Conservation (phyloP, 495 filamentous ascomycete genomes). For the Parachaetomium inaequale region DNA sequence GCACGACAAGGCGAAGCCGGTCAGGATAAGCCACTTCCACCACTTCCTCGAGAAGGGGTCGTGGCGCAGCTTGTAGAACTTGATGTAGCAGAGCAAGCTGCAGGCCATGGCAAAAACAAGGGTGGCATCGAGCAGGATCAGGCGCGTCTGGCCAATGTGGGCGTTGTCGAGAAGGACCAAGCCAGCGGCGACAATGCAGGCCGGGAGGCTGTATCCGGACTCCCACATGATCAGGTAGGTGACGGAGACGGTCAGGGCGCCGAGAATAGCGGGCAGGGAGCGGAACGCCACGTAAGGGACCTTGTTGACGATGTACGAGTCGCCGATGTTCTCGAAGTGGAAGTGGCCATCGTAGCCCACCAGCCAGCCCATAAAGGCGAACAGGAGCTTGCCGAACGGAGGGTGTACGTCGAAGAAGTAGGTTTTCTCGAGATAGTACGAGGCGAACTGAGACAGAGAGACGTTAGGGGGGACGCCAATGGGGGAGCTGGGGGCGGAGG, state of each 20-base stretch:
- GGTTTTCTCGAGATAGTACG: constrained; percentile 93
- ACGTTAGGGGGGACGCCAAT: constrained; percentile 12
- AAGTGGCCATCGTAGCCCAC: constrained; percentile 94
- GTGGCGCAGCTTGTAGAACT: constrained; percentile 95
- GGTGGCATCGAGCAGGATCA: constrained; percentile 93
- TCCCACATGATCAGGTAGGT: constrained; percentile 99
- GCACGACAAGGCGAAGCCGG: constrained; percentile 88
- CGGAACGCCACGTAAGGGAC: constrained; percentile 96
- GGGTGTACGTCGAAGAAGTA: constrained; percentile 99
- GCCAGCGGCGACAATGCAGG: constrained; percentile 79
- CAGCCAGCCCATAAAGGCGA: constrained; percentile 94
- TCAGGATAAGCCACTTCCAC: constrained; percentile 99
- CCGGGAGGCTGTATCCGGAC: constrained; percentile 92
- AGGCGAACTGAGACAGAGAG: constrained; percentile 65
- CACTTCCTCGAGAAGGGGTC: constrained; percentile 88
- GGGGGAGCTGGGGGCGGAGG: neutral
- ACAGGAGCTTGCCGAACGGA: constrained; percentile 86
- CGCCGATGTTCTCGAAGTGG: constrained; percentile 98
- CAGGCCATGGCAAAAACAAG: constrained; percentile 94
- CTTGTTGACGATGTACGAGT: constrained; percentile 95
- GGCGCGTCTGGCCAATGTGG: constrained; percentile 91
- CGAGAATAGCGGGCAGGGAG: constrained; percentile 86
- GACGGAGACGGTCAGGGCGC: constrained; percentile 88
- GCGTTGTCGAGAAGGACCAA: constrained; percentile 96
- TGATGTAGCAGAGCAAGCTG: constrained; percentile 87